A percentile compares a stretch with the other conserved stretches of the same genome.
Evolutionary conservation across 371 early-diverging fungal species (phyloP).

Genomic region (Syncephalastrum contaminatum): DNA sequence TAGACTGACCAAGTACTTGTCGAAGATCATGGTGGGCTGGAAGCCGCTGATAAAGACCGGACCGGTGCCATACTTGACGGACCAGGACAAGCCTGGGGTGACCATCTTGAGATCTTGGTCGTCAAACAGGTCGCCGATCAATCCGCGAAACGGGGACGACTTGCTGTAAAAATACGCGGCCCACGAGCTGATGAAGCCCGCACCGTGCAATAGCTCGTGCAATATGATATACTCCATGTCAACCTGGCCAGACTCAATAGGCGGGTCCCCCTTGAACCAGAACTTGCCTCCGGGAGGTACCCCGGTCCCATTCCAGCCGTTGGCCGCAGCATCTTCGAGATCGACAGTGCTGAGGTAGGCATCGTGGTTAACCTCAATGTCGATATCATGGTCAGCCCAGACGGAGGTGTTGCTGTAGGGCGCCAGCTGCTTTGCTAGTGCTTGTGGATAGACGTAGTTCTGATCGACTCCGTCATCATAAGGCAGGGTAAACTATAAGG

Average conservation of each 20-base stretch:
- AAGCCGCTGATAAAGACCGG: constrained; percentile 46
- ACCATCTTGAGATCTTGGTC: constrained; percentile 30
- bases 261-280: constrained; percentile 36
- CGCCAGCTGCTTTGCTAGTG: constrained; percentile 46
- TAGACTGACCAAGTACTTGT: constrained; percentile 35
- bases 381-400: constrained; percentile 43
- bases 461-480: constrained; percentile 47
- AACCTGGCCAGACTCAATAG: constrained; percentile 32
- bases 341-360: constrained; percentile 30
- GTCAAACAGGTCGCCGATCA: constrained; percentile 39
- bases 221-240: constrained; percentile 41
- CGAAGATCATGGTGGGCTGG: constrained; percentile 50
- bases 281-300: constrained; percentile 36
- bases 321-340: constrained; percentile 17
- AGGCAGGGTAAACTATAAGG: constrained; percentile 42
- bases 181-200: constrained; percentile 48
- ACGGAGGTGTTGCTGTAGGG: constrained; percentile 40
- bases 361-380: constrained; percentile 48
- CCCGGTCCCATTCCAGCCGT: constrained; percentile 40
- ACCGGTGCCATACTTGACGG: constrained; percentile 33
- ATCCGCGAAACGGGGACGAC: constrained; percentile 34
- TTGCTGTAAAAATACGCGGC: constrained; percentile 47
- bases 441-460: constrained; percentile 49
- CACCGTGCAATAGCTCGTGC: constrained; percentile 45
- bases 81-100: constrained; percentile 40